A percentile compares a stretch with the other conserved stretches of the same genome.
phyloP scores from a whole-genome alignment of 306 rosid species.

The Cercis canadensis region DNA sequence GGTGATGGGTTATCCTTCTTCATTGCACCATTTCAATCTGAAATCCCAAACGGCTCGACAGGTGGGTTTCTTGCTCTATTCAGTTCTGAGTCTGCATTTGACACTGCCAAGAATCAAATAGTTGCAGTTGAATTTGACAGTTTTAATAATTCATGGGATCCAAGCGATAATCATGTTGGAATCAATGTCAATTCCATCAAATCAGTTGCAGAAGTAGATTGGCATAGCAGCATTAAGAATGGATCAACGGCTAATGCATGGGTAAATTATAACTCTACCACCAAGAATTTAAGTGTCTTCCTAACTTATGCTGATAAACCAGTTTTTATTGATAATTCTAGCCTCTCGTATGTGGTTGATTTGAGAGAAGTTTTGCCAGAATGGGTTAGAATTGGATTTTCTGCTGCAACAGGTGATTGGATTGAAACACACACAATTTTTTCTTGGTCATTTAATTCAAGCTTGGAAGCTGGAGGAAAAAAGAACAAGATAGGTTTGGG shows the following conservation, averaged over 20 bases:
- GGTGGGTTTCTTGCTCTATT: conserved; percentile 75
- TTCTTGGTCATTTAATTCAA: conserved; percentile 80
- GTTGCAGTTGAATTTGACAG: conserved; percentile 84
- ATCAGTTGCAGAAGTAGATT: conserved; percentile 45
- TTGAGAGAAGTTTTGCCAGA: conserved; percentile 65
- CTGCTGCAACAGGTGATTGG: conserved; percentile 70
- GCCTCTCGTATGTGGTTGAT: conserved; percentile 55
- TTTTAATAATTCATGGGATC: conserved; percentile 56
- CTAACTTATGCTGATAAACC: conserved; percentile 61
- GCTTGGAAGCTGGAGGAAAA: conserved; percentile 40
- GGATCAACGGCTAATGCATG: conserved; percentile 62
- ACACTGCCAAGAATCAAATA: conserved; percentile 47
- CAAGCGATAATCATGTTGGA: conserved; percentile 64
- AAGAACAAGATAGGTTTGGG: conserved; percentile 31
- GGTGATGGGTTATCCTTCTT: conserved; percentile 81
- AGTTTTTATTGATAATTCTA: conserved; percentile 41
- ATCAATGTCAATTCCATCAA: conserved; percentile 66
- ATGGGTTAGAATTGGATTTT: conserved; percentile 67
- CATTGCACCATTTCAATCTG: conserved; percentile 59
- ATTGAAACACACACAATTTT: conserved; percentile 59
- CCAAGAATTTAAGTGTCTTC: conserved; percentile 62
- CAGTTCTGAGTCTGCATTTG: conserved; percentile 32
- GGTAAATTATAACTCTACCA: conserved; percentile 65
- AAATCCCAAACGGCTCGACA: conserved; percentile 53
- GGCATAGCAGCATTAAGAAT: conserved; percentile 59